Conservation (phyloP, 139 green algal species). For the Haematococcus sp. region DNA sequence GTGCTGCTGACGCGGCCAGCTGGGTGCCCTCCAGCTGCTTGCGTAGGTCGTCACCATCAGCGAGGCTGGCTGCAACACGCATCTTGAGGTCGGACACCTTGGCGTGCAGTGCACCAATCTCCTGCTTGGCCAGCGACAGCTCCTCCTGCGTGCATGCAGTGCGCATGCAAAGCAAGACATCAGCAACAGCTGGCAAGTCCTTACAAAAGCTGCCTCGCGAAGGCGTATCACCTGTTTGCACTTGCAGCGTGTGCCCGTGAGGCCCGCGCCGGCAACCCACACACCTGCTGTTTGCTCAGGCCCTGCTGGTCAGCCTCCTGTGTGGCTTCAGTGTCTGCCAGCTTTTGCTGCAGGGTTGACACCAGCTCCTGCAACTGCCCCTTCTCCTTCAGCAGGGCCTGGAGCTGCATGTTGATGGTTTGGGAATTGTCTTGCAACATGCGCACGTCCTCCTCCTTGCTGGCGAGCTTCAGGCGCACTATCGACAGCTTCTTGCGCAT, state of each 20-base stretch:
- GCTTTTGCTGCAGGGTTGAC: not conserved
- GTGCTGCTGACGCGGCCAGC: not conserved
- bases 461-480: conserved; percentile 33
- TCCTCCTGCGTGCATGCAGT: too few relatives aligned
- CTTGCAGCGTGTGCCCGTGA: not conserved
- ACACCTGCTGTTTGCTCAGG: not conserved
- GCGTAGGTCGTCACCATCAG: too few relatives aligned
- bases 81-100: not conserved
- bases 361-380: conserved; percentile 7
- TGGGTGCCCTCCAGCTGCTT: conserved; percentile 5
- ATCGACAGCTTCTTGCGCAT: conserved; percentile 37
- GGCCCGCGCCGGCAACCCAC: not conserved
- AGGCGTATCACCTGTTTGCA: too few relatives aligned
- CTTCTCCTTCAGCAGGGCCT: not conserved
- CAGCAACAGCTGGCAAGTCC: too few relatives aligned
- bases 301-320: not conserved
- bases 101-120: not conserved
- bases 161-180: too few relatives aligned
- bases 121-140: not conserved
- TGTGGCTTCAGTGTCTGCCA: not conserved
- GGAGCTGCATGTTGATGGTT: not conserved
- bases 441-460: conserved; percentile 31
- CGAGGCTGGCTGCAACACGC: too few relatives aligned
- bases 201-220: too few relatives aligned
- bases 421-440: conserved; percentile 6